Conservation (phyloP, 345 rosid genomes). For the Bruguiera gymnorhiza region DNA sequence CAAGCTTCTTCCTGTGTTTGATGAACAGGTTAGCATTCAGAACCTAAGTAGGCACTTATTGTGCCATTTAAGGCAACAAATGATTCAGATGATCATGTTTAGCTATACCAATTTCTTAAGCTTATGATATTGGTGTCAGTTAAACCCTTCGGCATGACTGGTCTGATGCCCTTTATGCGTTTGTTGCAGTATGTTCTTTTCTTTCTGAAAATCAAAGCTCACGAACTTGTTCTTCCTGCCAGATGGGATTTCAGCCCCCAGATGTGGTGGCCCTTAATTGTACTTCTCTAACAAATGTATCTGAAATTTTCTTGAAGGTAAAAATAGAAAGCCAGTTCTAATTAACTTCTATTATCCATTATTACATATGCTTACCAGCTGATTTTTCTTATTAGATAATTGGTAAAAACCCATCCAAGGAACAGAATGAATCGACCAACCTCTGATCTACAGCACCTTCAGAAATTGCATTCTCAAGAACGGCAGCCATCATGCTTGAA, state of each 20-base stretch:
- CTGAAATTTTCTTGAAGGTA: conserved; percentile 83
- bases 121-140: too few species aligned
- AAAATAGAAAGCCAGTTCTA: background rate
- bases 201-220: background rate
- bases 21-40: background rate
- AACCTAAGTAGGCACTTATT: background rate
- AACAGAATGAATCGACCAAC: conserved; percentile 38
- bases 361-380: conserved; percentile 17
- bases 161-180: background rate
- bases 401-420: conserved; percentile 31
- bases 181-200: background rate
- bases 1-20: background rate
- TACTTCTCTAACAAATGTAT: conserved; percentile 56
- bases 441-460: conserved; percentile 60
- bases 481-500: conserved; percentile 38
- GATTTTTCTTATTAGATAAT: conserved; percentile 45
- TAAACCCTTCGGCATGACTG: background rate
- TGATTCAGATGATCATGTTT: background rate
- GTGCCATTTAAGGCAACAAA: background rate
- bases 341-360: background rate
- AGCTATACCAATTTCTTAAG: too few species aligned
- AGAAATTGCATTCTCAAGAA: conserved; percentile 55
- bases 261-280: conserved; percentile 63
- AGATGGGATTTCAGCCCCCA: conserved; percentile 50
- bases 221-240: conserved; percentile 6